phyloP scores from a whole-genome alignment of 2,329 filamentous ascomycete genomes.

The Exophiala calicioides region DNA sequence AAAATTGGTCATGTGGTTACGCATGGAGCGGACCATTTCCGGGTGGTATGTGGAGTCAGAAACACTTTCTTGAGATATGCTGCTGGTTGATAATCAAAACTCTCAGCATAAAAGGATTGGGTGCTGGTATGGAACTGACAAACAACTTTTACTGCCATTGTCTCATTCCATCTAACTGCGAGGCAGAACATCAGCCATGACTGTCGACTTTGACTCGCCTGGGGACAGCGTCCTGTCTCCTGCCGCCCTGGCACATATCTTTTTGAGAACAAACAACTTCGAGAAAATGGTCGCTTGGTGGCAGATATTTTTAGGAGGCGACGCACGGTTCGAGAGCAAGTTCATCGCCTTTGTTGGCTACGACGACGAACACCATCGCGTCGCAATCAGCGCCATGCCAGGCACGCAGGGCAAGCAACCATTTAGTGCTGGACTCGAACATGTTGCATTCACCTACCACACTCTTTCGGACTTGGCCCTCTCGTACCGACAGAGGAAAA shows the following conservation, averaged over 20 bases:
- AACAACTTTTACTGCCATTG: no score
- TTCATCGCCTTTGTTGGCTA: constrained; percentile 10
- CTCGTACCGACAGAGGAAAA: constrained; percentile 38
- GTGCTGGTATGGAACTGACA: no score
- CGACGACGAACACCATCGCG: constrained; percentile 40
- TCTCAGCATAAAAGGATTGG: no score
- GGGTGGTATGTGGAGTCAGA: no score
- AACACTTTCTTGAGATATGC: no score
- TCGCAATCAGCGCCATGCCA: constrained; percentile 41
- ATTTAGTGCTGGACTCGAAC: constrained; percentile 1
- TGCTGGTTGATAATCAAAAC: no score
- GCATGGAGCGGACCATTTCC: no score
- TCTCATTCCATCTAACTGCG: no score
- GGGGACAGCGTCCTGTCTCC: no score
- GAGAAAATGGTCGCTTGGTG: constrained; percentile 13
- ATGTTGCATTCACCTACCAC: constrained; percentile 4
- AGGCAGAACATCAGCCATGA: no score
- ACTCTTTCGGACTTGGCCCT: constrained; percentile 30
- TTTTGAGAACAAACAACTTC: constrained; percentile 16
- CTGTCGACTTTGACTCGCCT: no score
- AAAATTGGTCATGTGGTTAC: no score
- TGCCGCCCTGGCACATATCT: constrained; percentile 23
- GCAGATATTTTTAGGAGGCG: constrained; percentile 12
- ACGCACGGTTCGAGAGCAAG: constrained; percentile 5
- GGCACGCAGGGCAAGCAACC: constrained; percentile 17